Evolutionary conservation across 306 rosid species (phyloP), one percentile per base, ranked within the genome.

Genomic region (Comarum palustre): DNA sequence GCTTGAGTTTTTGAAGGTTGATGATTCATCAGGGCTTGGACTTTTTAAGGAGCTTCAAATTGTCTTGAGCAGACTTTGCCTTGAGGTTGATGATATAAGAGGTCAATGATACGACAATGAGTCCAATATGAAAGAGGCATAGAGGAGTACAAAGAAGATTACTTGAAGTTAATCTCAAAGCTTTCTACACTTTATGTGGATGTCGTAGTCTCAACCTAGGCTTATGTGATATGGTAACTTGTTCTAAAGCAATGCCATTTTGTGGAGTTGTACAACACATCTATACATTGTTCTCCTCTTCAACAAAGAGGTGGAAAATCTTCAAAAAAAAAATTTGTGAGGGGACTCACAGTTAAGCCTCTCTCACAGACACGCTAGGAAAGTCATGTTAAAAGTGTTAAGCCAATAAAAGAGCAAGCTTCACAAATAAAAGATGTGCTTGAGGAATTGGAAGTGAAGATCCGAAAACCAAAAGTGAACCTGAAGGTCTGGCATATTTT

Each of bases 51-150:
- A 8, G 47, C 46, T 65, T 39, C 20, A 3, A 20, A 43, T 10
- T 67, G 32, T 14, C 1, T 4, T 22, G 1, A 9, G 12, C 2
- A 38, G 16, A 32, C 14, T 68, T 69, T 2, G 24, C 1, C 55
- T 67, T 63, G 39, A 74, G 63, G 24, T 46, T 46, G 8, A 61
- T 36, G 39, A 64, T 48, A 12, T 74, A 15, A 36, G 63, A 64
- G 64, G 67, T 41, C 58, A 72, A 50, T 5, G n/a, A 36, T 36
- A 36, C 8, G 39, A 36, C 39, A 36, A 36, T 5, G 39, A 5
- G 39, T 36, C 39, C 39, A 36, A 36, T 6, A 36, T 36, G 41
- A 34, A 34, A 34, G 36, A 16, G 6, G 5, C 22, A 48, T 6
- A 48, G 17, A 48, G 54, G 54, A 1, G 54, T 48, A 7, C 54